Conservation (phyloP, 345 rosid species). For the Citrus mangshanensis region DNA sequence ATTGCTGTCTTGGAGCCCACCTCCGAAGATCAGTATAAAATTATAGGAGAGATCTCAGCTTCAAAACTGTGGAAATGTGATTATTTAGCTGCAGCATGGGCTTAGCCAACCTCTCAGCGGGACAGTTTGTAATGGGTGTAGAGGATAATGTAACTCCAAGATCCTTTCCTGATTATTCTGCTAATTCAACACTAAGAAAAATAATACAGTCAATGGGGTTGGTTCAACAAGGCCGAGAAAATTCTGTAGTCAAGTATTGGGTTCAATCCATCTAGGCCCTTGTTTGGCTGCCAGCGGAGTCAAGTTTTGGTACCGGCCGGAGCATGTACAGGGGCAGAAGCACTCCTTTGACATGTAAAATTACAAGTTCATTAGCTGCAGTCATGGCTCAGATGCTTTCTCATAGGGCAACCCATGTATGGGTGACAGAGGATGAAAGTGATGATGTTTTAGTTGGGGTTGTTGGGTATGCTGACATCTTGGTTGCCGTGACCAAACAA, state of each 20-base stretch:
- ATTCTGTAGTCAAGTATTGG: slow-evolving; percentile 93
- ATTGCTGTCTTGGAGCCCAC: slow-evolving; percentile 68
- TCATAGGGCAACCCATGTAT: slow-evolving; percentile 89
- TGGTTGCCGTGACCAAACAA: slow-evolving; percentile 74
- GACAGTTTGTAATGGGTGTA: slow-evolving; percentile 95
- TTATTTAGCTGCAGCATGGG: slow-evolving; percentile 91
- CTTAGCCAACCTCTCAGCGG: slow-evolving; percentile 86
- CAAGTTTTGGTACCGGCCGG: slow-evolving; percentile 55
- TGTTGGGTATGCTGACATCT: slow-evolving; percentile 80
- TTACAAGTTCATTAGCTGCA: slow-evolving; percentile 81
- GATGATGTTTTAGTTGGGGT: slow-evolving; percentile 86
- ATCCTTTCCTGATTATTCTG: slow-evolving; percentile 51
- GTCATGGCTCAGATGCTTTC: slow-evolving; percentile 99
- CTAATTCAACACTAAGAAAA: slow-evolving; percentile 37
- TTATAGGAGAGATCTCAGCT: slow-evolving; percentile 94
- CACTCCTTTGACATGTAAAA: slow-evolving; percentile 88
- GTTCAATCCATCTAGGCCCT: slow-evolving; percentile 47
- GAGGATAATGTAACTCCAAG: slow-evolving; percentile 74
- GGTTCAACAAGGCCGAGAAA: slow-evolving; percentile 53
- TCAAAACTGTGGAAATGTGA: slow-evolving; percentile 96
- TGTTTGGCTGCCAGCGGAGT: slow-evolving; percentile 19
- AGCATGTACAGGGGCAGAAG: slow-evolving; percentile 95
- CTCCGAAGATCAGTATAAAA: slow-evolving; percentile 53
- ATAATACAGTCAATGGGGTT: slow-evolving; percentile 24
- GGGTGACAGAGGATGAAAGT: slow-evolving; percentile 81